phyloP scores from a whole-genome alignment of 2,329 filamentous ascomycete species.

The Colletotrichum tropicicola region DNA sequence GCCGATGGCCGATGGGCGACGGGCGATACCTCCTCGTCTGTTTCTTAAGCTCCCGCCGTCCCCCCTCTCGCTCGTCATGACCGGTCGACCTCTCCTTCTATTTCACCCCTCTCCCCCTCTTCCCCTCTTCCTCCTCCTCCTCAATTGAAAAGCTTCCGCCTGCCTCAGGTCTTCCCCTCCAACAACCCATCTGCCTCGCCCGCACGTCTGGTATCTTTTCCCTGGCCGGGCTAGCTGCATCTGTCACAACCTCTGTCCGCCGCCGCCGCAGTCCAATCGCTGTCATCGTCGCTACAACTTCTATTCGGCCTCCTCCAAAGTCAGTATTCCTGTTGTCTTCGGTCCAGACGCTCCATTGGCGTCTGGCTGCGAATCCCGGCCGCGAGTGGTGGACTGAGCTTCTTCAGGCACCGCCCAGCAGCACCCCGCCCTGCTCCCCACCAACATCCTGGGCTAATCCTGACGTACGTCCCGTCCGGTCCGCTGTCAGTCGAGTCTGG shows the following conservation, averaged over 20 bases:
- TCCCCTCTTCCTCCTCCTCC: neutral
- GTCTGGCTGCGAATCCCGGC: constrained; percentile 11
- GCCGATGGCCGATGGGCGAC: neutral
- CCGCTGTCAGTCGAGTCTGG: constrained; percentile 21
- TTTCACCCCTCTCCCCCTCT: constrained; percentile 9
- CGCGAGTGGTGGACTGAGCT: constrained; percentile 25
- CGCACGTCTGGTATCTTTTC: neutral
- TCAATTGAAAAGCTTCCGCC: neutral
- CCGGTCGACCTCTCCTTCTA: neutral
- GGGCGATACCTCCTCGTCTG: neutral
- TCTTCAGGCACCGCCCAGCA: constrained; percentile 22
- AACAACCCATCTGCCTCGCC: neutral
- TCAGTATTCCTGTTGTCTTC: neutral
- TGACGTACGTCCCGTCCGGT: constrained; percentile 17
- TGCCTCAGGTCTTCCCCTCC: neutral
- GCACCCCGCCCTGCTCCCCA: constrained; percentile 25
- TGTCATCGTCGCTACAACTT: neutral
- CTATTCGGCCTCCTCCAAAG: neutral
- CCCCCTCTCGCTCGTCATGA: neutral
- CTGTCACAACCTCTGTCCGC: neutral
- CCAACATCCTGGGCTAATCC: constrained; percentile 22
- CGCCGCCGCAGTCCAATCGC: neutral
- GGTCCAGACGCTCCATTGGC: neutral
- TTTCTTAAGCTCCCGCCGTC: constrained; percentile 20
- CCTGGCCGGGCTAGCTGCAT: neutral